Evolutionary conservation across 2,329 filamentous ascomycete species (phyloP).

Genomic region (Aspergillus neoniger): DNA sequence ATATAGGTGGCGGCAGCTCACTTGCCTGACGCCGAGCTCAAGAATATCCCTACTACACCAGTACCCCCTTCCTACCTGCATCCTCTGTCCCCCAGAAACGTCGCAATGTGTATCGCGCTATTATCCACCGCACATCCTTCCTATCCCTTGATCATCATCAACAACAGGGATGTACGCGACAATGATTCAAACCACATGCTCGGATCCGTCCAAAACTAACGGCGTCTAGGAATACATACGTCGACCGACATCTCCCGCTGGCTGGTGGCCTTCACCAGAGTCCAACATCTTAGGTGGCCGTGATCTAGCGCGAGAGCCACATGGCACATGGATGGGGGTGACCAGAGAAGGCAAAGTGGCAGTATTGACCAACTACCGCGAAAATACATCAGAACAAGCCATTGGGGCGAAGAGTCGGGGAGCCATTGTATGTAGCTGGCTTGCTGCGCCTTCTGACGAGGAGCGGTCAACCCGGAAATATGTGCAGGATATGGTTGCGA

Average conservation of each 20-base stretch:
- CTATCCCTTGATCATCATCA: constrained; percentile 72
- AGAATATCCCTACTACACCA: background rate
- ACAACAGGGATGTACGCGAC: constrained; percentile 69
- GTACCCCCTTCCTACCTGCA: background rate
- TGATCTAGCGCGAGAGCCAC: constrained; percentile 60
- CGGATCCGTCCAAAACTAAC: constrained; percentile 8
- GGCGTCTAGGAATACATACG: constrained; percentile 60
- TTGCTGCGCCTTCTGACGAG: constrained; percentile 48
- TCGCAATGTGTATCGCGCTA: constrained; percentile 69
- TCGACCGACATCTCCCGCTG: constrained; percentile 60
- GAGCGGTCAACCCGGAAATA: constrained; percentile 52
- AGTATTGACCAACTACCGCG: constrained; percentile 66
- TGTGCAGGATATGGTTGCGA: constrained; percentile 56
- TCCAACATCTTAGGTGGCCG: constrained; percentile 61
- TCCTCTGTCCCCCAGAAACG: background rate
- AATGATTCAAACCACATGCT: background rate
- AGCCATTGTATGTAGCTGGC: constrained; percentile 61
- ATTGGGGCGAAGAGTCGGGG: constrained; percentile 56
- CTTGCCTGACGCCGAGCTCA: background rate
- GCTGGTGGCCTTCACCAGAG: constrained; percentile 62
- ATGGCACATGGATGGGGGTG: constrained; percentile 67
- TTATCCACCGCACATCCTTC: constrained; percentile 73
- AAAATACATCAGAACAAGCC: constrained; percentile 51
- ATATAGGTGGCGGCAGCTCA: background rate
- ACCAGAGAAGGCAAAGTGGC: constrained; percentile 63